A percentile compares a stretch with the other conserved stretches of the same genome.
Evolutionary conservation across 2,329 filamentous ascomycete species (phyloP).

Genomic region (Exserohilum rostratum): DNA sequence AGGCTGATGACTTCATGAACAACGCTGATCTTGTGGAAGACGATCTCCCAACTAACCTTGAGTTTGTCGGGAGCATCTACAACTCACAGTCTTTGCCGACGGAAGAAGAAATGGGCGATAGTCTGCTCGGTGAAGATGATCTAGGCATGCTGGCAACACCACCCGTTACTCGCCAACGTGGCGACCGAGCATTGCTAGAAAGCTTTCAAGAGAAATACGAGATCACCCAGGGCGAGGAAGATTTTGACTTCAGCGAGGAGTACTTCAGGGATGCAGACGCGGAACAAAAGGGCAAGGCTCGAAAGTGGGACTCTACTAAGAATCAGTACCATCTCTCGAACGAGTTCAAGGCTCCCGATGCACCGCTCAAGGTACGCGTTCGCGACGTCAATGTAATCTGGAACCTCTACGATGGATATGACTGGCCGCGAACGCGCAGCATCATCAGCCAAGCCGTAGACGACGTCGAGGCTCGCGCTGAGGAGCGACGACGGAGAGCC

Average conservation of each 20-base stretch:
- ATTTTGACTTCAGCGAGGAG: slow-evolving; percentile 76
- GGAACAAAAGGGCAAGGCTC: slow-evolving; percentile 68
- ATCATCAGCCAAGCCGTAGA: slow-evolving; percentile 87
- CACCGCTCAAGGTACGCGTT: slow-evolving; percentile 77
- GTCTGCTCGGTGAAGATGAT: slow-evolving; percentile 50
- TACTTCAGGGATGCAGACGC: slow-evolving; percentile 71
- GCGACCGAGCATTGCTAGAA: slow-evolving; percentile 51
- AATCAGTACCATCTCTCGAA: slow-evolving; percentile 76
- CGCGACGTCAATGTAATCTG: slow-evolving; percentile 93
- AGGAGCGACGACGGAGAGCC: slow-evolving; percentile 69
- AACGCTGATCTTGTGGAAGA: slow-evolving; percentile 49
- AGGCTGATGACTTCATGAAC: slow-evolving; percentile 50
- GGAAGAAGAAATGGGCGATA: slow-evolving; percentile 51
- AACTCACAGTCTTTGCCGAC: slow-evolving; percentile 51
- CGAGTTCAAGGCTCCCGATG: slow-evolving; percentile 64
- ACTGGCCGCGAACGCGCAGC: slow-evolving; percentile 88
- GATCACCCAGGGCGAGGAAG: slow-evolving; percentile 62
- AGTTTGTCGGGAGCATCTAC: slow-evolving; percentile 64
- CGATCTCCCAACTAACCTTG: slow-evolving; percentile 48
- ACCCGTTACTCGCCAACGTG: slow-evolving; percentile 39
- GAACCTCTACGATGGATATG: slow-evolving; percentile 97
- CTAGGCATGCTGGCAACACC: slow-evolving; percentile 45
- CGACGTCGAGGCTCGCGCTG: slow-evolving; percentile 81
- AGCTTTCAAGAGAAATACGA: slow-evolving; percentile 62
- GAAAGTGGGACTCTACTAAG: slow-evolving; percentile 78